Conservation (phyloP, 1,139 yeast genomes). For the Blastobotrys buckinghamii region DNA sequence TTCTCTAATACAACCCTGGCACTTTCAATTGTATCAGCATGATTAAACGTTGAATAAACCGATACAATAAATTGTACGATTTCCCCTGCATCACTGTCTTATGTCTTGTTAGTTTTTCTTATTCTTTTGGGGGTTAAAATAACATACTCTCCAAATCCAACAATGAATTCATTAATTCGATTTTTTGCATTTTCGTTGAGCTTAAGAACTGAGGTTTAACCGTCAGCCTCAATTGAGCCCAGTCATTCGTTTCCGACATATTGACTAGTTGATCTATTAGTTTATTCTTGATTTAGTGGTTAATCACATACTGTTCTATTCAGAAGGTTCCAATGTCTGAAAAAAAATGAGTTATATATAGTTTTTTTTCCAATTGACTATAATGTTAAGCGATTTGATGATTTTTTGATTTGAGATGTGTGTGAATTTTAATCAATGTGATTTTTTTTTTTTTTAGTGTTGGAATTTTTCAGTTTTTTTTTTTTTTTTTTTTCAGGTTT, state of each 20-base stretch:
- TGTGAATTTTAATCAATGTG: no score
- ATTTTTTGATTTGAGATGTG: no score
- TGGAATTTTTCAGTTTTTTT: no score
- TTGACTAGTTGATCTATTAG: no score
- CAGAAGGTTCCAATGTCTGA: no score
- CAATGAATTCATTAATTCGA: conserved; percentile 10
- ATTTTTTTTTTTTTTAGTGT: no score
- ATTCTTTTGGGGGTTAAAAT: not conserved
- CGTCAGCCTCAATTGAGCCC: conserved; percentile 10
- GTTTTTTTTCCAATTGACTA: no score
- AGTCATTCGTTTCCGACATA: conserved; percentile 5
- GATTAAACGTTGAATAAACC: conserved; percentile 11
- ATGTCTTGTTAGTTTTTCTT: not conserved
- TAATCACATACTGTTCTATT: no score
- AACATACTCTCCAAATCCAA: conserved; percentile 9
- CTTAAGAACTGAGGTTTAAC: conserved; percentile 7
- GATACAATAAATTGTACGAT: conserved; percentile 12
- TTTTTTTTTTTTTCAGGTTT: no score
- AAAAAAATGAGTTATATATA: no score
- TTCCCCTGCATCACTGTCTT: not conserved
- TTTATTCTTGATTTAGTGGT: no score
- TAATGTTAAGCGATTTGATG: no score
- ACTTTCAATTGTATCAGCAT: conserved; percentile 12
- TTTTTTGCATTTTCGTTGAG: conserved; percentile 3
- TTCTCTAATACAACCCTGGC: conserved; percentile 9